Percentiles rank a stretch among this genome's conserved stretches.
Conservation (phyloP, 169 alveolate genomes). For the Plasmodium adleri region DNA sequence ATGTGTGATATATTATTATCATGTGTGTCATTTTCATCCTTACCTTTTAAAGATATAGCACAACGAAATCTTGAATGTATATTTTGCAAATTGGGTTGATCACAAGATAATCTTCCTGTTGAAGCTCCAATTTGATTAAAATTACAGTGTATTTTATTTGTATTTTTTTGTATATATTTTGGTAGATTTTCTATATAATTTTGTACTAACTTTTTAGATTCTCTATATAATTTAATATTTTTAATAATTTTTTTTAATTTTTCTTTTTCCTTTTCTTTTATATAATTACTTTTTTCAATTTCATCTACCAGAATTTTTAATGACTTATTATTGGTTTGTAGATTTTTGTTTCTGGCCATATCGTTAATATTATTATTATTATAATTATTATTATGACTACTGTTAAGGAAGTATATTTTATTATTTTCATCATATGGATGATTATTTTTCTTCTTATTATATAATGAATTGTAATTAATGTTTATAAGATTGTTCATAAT, state of each 20-base stretch:
- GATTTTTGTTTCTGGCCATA: slow-evolving; percentile 46
- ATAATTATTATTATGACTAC: not conserved
- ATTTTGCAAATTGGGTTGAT: slow-evolving; percentile 81
- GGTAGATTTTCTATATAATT: slow-evolving; percentile 76
- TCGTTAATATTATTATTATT: slow-evolving; percentile 57
- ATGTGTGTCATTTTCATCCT: not conserved
- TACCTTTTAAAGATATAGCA: slow-evolving; percentile 41
- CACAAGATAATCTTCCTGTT: slow-evolving; percentile 84
- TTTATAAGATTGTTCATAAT: not conserved
- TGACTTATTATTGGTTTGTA: slow-evolving; percentile 66
- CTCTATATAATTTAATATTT: slow-evolving; percentile 73
- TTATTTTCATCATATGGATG: not conserved
- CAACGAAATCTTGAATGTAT: slow-evolving; percentile 77
- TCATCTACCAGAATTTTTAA: slow-evolving; percentile 62
- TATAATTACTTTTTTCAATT: slow-evolving; percentile 37
- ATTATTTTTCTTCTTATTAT: not conserved
- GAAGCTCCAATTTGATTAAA: slow-evolving; percentile 83
- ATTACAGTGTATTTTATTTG: slow-evolving; percentile 73
- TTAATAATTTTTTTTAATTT: slow-evolving; percentile 66
- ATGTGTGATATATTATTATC: not conserved
- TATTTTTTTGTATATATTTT: slow-evolving; percentile 69
- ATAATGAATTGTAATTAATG: slow-evolving; percentile 5
- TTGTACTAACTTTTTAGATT: slow-evolving; percentile 63
- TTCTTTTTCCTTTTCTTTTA: slow-evolving; percentile 46
- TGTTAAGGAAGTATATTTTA: not conserved